Evolutionary conservation across 495 filamentous ascomycete genomes (phyloP).

Genomic region (Ramalina intermedia): DNA sequence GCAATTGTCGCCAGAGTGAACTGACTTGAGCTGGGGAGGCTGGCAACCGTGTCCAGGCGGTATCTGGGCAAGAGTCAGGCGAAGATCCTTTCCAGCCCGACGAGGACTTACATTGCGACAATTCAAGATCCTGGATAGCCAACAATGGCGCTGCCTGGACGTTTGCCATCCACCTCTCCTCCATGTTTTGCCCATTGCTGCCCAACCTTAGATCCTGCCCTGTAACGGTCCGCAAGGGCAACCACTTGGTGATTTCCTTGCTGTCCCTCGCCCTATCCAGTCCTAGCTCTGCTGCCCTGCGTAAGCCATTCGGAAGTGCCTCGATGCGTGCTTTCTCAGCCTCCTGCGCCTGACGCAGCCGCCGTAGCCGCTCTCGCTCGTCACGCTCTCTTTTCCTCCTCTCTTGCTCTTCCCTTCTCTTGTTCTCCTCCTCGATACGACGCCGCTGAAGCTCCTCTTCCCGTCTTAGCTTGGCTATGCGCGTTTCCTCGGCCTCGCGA

Average conservation of each 20-base stretch:
- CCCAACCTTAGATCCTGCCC: constrained; percentile 32
- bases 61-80: constrained; percentile 29
- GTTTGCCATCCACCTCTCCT: constrained; percentile 65
- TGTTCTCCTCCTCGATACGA: constrained; percentile 39
- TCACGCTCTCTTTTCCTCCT: constrained; percentile 33
- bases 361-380: constrained; percentile 25
- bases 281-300: constrained; percentile 30
- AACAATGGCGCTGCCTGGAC: constrained; percentile 60
- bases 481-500: constrained; percentile 35
- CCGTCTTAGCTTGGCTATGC: constrained; percentile 36
- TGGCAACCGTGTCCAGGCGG: constrained; percentile 48
- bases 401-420: constrained; percentile 40
- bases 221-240: constrained; percentile 36
- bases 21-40: constrained; percentile 32
- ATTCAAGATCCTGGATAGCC: constrained; percentile 58
- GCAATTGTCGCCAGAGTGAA: constrained; percentile 40
- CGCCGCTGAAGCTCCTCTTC: constrained; percentile 33
- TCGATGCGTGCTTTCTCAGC: constrained; percentile 44
- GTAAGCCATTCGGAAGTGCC: constrained; percentile 36
- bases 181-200: constrained; percentile 26
- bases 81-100: background rate
- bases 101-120: constrained; percentile 51
- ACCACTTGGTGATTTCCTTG: constrained; percentile 33
- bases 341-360: constrained; percentile 26
- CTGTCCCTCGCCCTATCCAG: constrained; percentile 31